Evolutionary conservation across 1,284 basidiomycete genomes (phyloP).

Genomic region (Anthracocystis walkeri): DNA sequence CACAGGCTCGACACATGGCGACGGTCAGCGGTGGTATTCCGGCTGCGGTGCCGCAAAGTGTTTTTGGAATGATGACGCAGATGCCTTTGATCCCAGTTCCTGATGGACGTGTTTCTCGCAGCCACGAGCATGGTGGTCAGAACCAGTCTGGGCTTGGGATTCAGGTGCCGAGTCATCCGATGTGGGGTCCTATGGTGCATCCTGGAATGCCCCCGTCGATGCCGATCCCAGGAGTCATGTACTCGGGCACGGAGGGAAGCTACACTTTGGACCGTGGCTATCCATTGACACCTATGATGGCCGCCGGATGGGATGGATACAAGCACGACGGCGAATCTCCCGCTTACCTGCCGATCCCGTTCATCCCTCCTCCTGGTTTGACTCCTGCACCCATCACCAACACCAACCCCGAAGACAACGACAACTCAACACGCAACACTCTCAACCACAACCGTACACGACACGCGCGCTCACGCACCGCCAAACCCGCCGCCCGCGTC

Average conservation of each 20-base stretch:
- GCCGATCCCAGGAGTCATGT: constrained; percentile 2
- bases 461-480: constrained; percentile 5
- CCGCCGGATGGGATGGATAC: not conserved
- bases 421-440: not conserved
- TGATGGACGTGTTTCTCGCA: not conserved
- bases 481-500: not conserved
- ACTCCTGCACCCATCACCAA: not conserved
- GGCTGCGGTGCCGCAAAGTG: constrained; percentile 5
- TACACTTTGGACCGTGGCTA: constrained; percentile 9
- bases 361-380: constrained; percentile 20
- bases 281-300: not conserved
- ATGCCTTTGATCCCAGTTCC: not conserved
- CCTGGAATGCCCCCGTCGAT: constrained; percentile 7
- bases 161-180: constrained; percentile 6
- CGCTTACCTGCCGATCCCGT: constrained; percentile 12
- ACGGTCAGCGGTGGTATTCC: not conserved
- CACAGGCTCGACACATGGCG: constrained; percentile 2
- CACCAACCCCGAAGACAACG: not conserved
- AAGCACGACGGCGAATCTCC: constrained; percentile 10
- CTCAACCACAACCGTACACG: not conserved
- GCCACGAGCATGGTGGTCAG: not conserved
- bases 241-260: constrained; percentile 12
- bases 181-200: constrained; percentile 1
- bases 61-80: constrained; percentile 3
- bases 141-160: constrained; percentile 14